Evolutionary conservation across 805 yeast genomes (phyloP).

Genomic region (Kazachstania africana): DNA sequence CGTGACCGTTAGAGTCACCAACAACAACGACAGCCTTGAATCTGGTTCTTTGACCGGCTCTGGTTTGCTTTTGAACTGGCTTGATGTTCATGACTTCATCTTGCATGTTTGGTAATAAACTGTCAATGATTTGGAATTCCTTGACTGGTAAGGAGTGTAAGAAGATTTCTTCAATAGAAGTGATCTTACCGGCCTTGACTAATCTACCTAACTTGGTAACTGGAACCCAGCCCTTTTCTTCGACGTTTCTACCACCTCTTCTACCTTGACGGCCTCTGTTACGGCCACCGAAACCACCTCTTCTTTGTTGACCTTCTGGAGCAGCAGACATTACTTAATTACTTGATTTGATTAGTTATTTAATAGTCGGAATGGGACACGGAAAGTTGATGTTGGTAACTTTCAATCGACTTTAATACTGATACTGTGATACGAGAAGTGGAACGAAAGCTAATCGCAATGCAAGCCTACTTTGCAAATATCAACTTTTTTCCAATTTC

Average conservation of each 20-base stretch:
- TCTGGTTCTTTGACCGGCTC: constrained; percentile 99
- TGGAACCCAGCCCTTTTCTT: constrained; percentile 99
- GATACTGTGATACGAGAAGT: neutral
- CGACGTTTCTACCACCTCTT: constrained; percentile 73
- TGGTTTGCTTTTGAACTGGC: constrained; percentile 99
- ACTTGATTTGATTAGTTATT: constrained; percentile 6
- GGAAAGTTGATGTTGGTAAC: constrained; percentile 46
- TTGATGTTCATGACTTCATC: constrained; percentile 99
- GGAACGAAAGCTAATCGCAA: neutral
- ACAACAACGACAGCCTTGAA: constrained; percentile 99
- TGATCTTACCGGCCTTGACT: constrained; percentile 96
- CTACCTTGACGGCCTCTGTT: constrained; percentile 50
- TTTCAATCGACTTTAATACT: constrained; percentile 35
- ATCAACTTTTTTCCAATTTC: neutral
- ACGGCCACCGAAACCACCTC: constrained; percentile 45
- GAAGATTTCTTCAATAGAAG: constrained; percentile 96
- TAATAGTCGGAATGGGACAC: constrained; percentile 37
- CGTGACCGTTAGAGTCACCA: constrained; percentile 99
- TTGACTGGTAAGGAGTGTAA: constrained; percentile 98
- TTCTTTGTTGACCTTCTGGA: constrained; percentile 28
- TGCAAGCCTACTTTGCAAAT: neutral
- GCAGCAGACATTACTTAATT: constrained; percentile 31
- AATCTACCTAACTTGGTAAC: constrained; percentile 99
- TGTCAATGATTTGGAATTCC: constrained; percentile 98
- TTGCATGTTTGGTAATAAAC: constrained; percentile 85